These are phyloP conservation scores for Pyropia haitanensis DNA, from an alignment of 23 red algal genomes.

Conservation along the genomic window DNA sequence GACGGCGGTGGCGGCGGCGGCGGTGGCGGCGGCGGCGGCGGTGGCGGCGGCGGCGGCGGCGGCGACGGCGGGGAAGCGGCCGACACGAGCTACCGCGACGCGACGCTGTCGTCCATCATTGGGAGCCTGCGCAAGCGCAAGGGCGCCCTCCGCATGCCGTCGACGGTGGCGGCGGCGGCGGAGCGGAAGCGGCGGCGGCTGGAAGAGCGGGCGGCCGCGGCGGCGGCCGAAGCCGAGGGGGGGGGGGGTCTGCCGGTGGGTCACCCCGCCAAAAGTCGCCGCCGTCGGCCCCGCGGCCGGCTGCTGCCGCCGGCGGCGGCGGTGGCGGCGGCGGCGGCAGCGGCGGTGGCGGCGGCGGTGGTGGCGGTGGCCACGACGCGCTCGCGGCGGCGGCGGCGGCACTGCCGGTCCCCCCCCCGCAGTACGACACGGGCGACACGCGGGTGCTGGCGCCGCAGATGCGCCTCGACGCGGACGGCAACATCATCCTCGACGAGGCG, in stretches of 20 bases:
- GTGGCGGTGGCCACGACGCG: neutral
- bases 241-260: neutral
- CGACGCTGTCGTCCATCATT: constrained; percentile 33
- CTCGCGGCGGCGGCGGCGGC: constrained; percentile 4
- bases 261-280: neutral
- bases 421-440: neutral
- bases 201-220: neutral
- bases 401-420: too few species aligned
- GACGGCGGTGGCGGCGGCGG: too few species aligned
- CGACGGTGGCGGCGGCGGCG: constrained; percentile 8
- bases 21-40: too few species aligned
- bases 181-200: constrained; percentile 28
- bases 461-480: constrained; percentile 69
- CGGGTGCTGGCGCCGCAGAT: constrained; percentile 66
- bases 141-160: constrained; percentile 28
- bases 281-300: neutral
- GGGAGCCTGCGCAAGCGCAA: constrained; percentile 19
- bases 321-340: neutral
- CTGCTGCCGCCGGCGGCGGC: neutral
- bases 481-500: constrained; percentile 67
- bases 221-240: neutral
- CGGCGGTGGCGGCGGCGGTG: neutral
- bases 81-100: constrained; percentile 1
- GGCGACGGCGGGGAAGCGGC: too few species aligned
- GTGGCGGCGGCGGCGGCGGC: too few species aligned